phyloP scores from a whole-genome alignment of 768 basidiomycete species.

The Brasilioporus rufonigricans region DNA sequence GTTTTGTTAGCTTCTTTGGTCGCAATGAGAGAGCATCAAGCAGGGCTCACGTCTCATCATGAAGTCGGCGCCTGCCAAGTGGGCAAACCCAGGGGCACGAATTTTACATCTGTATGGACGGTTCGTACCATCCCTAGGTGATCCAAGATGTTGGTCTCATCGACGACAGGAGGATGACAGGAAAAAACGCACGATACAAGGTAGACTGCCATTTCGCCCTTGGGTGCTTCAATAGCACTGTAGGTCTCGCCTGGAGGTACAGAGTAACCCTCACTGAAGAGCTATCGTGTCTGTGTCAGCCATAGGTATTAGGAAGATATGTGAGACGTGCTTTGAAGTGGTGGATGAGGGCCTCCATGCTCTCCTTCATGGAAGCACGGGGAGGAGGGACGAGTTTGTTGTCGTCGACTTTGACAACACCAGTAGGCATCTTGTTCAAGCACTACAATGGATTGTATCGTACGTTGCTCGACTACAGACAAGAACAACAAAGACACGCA shows the following conservation, averaged over 20 bases:
- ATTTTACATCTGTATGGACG: constrained; percentile 97
- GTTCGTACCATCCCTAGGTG: constrained; percentile 82
- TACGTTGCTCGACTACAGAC: background rate
- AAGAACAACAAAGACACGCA: constrained; percentile 19
- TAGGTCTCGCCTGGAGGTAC: constrained; percentile 97
- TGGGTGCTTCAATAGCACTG: constrained; percentile 96
- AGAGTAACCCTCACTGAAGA: constrained; percentile 95
- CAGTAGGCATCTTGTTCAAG: constrained; percentile 94
- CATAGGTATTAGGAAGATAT: background rate
- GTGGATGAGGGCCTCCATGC: constrained; percentile 96
- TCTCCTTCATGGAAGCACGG: constrained; percentile 98
- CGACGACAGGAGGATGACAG: background rate
- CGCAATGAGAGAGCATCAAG: constrained; percentile 1
- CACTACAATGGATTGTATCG: constrained; percentile 50
- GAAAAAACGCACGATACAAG: constrained; percentile 75
- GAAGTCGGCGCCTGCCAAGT: constrained; percentile 94
- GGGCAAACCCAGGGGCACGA: constrained; percentile 94
- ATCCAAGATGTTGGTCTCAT: background rate
- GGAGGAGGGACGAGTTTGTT: constrained; percentile 97
- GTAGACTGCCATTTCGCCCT: constrained; percentile 99
- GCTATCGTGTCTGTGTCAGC: constrained; percentile 39
- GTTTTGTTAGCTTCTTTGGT: background rate
- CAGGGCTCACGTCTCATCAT: constrained; percentile 86
- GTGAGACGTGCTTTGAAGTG: constrained; percentile 79
- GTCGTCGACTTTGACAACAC: constrained; percentile 92